These are phyloP conservation scores for Oryza glaberrima DNA, from an alignment of 176 grass and related monocot genomes.

Conservation along the genomic window DNA sequence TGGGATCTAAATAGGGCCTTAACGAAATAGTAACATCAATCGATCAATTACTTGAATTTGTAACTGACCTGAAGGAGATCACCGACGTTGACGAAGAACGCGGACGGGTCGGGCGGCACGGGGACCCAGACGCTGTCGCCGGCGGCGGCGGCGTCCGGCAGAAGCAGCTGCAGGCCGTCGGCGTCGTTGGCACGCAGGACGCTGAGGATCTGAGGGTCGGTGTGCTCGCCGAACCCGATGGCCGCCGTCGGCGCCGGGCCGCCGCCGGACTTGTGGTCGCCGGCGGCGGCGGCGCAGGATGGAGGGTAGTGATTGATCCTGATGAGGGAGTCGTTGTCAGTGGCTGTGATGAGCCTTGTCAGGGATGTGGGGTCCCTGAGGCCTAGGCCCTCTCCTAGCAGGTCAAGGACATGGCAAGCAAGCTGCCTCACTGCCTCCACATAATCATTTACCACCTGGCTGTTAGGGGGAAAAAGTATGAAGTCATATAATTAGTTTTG, in stretches of 20 bases:
- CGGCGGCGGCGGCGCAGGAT: neutral
- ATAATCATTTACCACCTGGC: conserved; percentile 78
- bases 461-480: neutral
- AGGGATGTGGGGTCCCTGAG: conserved; percentile 53
- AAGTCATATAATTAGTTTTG: neutral
- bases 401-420: conserved; percentile 68
- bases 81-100: conserved; percentile 78
- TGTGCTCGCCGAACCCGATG: conserved; percentile 91
- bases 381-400: conserved; percentile 76
- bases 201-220: conserved; percentile 87
- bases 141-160: neutral
- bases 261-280: too few relatives aligned
- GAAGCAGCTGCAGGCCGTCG: conserved; percentile 74
- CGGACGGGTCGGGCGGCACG: conserved; percentile 65
- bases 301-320: conserved; percentile 92
- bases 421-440: conserved; percentile 62
- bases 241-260: neutral
- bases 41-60: too few relatives aligned
- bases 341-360: conserved; percentile 56
- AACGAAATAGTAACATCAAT: neutral
- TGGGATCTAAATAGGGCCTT: too few relatives aligned
- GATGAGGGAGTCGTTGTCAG: conserved; percentile 77
- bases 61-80: conserved; percentile 81
- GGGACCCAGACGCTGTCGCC: conserved; percentile 51
- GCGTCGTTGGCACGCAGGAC: conserved; percentile 79